These are phyloP conservation scores for Oemleria cerasiformis DNA, from an alignment of 306 rosid species.

Conservation along the genomic window DNA sequence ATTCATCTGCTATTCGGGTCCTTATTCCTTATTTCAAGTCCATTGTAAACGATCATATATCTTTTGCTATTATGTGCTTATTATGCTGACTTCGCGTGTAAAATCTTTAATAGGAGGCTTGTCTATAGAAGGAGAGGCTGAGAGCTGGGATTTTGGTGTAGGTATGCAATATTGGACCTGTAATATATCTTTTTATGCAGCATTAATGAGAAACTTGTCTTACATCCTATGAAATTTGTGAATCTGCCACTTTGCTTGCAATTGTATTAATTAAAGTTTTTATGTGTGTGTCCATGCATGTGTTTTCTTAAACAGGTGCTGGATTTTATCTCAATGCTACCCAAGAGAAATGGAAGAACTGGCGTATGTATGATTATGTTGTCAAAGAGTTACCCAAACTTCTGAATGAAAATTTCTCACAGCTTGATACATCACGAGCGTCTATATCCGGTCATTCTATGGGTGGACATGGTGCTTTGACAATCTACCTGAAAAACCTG, in stretches of 20 bases:
- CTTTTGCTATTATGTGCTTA: background rate
- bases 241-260: slow-evolving; percentile 3
- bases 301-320: slow-evolving; percentile 59
- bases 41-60: background rate
- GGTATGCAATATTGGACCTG: slow-evolving; percentile 45
- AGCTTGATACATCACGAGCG: slow-evolving; percentile 76
- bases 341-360: slow-evolving; percentile 96
- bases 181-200: slow-evolving; percentile 4
- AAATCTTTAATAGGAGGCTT: slow-evolving; percentile 64
- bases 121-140: slow-evolving; percentile 97
- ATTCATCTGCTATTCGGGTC: background rate
- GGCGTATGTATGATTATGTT: slow-evolving; percentile 96
- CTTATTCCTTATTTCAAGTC: background rate
- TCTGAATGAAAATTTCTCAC: slow-evolving; percentile 65
- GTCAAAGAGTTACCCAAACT: slow-evolving; percentile 84
- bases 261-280: background rate
- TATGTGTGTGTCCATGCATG: background rate
- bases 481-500: slow-evolving; percentile 74
- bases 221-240: background rate
- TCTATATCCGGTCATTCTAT: slow-evolving; percentile 93
- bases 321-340: slow-evolving; percentile 95
- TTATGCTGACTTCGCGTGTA: slow-evolving; percentile 4
- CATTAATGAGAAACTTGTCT: background rate
- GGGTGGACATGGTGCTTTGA: slow-evolving; percentile 98
- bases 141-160: slow-evolving; percentile 92